Percentiles rank a stretch among this genome's conserved stretches.
Evolutionary conservation across 768 basidiomycete genomes (phyloP).

Genomic region (Cystofilobasidium ferigula): DNA sequence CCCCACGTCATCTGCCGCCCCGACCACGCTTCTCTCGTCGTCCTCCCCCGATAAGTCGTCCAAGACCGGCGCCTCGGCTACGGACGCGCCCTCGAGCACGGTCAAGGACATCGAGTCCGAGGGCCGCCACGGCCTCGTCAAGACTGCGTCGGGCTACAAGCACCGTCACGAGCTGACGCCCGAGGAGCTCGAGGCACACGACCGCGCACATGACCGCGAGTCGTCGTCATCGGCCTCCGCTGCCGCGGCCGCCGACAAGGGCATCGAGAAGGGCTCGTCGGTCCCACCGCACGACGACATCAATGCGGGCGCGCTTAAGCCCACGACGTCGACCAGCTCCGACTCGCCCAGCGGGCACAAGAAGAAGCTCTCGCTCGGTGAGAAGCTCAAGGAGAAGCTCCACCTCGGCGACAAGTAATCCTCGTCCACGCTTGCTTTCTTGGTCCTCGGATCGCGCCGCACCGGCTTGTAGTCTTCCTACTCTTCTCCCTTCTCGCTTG

Average conservation of each 20-base stretch:
- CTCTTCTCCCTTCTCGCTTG: too few relatives aligned
- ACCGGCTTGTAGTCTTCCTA: neutral
- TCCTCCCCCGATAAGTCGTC: neutral
- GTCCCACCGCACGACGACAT: neutral
- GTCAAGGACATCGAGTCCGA: neutral
- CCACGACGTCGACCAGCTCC: neutral
- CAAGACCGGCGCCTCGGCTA: neutral
- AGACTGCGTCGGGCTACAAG: neutral
- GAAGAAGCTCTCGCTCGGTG: neutral
- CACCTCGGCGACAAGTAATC: neutral
- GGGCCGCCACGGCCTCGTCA: neutral
- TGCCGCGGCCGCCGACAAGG: neutral
- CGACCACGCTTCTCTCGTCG: neutral
- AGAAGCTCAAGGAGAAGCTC: neutral
- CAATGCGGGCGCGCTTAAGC: neutral
- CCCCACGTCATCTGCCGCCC: neutral
- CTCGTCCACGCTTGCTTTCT: neutral
- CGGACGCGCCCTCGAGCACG: neutral
- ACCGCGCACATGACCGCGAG: neutral
- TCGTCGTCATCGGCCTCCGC: neutral
- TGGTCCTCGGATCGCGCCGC: neutral
- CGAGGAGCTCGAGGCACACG: neutral
- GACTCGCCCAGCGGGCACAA: slow-evolving; percentile 1
- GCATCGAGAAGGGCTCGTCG: neutral
- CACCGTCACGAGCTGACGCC: neutral